Conservation (phyloP, 345 rosid species). For the Rhodamnia argentea region DNA sequence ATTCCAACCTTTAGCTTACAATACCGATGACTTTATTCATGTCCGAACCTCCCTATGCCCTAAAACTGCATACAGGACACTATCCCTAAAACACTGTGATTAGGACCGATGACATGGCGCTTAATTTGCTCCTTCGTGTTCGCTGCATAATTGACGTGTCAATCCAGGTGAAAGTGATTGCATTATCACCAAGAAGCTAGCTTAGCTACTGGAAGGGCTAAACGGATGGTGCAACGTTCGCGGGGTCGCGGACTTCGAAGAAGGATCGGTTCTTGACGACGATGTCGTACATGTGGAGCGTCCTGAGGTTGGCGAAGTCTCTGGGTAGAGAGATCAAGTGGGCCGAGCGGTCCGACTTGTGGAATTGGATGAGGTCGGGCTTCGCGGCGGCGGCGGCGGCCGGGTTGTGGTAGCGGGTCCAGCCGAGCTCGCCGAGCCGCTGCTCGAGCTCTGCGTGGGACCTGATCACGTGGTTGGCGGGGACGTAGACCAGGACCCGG, state of each 20-base stretch:
- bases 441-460: constrained; percentile 44
- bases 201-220: not conserved
- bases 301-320: constrained; percentile 23
- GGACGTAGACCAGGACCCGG: constrained; percentile 47
- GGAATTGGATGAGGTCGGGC: constrained; percentile 50
- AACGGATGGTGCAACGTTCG: not conserved
- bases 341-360: constrained; percentile 30
- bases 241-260: constrained; percentile 46
- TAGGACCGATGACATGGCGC: not conserved
- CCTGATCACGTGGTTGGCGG: constrained; percentile 40
- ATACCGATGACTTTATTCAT: not conserved
- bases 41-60: not conserved
- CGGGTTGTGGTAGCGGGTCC: constrained; percentile 43
- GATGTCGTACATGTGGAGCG: constrained; percentile 53
- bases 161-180: not conserved
- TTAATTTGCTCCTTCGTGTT: not conserved
- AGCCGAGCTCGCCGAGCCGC: constrained; percentile 43
- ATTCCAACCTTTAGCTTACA: not conserved
- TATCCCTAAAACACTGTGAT: not conserved
- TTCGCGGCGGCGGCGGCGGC: constrained; percentile 2
- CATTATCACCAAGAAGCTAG: not conserved
- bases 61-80: not conserved
- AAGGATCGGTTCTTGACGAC: constrained; percentile 55
- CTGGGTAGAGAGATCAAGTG: constrained; percentile 50
- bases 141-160: not conserved